Base-by-base conservation (phyloP, 1,284 basidiomycete genomes). In the Apiotrichum sp. region DNA sequence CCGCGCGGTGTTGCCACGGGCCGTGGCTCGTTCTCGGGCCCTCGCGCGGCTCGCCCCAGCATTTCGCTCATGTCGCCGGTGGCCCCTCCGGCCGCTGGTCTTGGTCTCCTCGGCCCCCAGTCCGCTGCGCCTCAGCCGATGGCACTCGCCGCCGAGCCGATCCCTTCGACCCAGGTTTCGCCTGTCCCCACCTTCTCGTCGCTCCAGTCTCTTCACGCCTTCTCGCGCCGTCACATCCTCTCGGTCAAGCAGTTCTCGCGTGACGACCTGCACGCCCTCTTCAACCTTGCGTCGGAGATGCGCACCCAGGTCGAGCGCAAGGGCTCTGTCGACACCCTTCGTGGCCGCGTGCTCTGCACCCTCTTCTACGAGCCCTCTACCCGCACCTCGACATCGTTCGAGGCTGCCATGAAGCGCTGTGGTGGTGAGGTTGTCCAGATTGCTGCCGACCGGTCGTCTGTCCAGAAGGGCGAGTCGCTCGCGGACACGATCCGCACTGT, bases 361-460 rank as follows among this genome's bases (percentile, higher is more conserved):
- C 76, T 97, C 41, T 99, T 99, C 81, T 99, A 95, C 77, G 96
- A 99, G 74, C 91, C 96, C 2, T 97, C 93, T 8, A 99, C 96
- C 1, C 83, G 96, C 52, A 99, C 96, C 2, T 90, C 88, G 58
- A 83, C 87, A 13, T 98, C 95, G n/a, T 99, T 99, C 71, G 95
- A 99, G 74, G 89, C 95, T 7, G 96, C 96, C 11, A 98, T 98
- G 96, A 93, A 95, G 75, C 85, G 96, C 52, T 91, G 92, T 66
- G 96, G 96, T 50, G 96, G 96, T 41, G 86, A 95, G 69, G 95
- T 98, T 43, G 87, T 98, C 33, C 83, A 87, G 59, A 83, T 98
- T 48, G 83, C 84, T 50, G 84, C 85, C 3, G 88, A 90, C 53
- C 82, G 82, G 9, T 95, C 92, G 7, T 97, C 93, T 1, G 90